Base-by-base conservation (phyloP, 495 filamentous ascomycete species). In the Penicillium lagena region DNA sequence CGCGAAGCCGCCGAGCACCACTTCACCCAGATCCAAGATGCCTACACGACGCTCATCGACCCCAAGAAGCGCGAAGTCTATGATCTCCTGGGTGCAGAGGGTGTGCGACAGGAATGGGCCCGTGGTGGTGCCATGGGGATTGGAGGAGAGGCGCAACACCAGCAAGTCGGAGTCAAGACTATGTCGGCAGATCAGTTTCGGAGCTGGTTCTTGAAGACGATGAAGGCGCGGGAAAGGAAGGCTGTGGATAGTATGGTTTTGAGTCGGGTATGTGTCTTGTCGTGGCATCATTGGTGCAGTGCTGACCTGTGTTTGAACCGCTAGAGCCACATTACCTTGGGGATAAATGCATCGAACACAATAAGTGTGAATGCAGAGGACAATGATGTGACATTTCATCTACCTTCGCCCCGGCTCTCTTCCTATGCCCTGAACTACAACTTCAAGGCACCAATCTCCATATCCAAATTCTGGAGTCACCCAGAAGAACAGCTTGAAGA, bases 11-110 rank as follows among this genome's bases (percentile, higher is more conserved):
- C 79, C 7, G 60, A 66, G 28, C 59, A 45, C 13, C 70, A 80
- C 14, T 78, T 80, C 30, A 67, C 55, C 28, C 54, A 59, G 22
- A 73, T 79, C 34, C 65, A 71, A 14, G 62, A 66, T 6, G 79
- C 79, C 7, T 80, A 79, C 31, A 75, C 79, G 51, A 74, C 70
- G 1, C 63, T 83, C 7, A 66, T 71, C 14, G 71, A 82, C 45
- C 70, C 72, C n/a, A 64, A 72, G 22, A 73, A 79, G 46, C 66
- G 78, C 34, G 53, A 62, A 7, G 75, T 78, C 2, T 83, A 82
- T 57, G 78, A 83, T 65, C 38, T 66, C 11, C 41, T 70, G 7
- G 75, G 76, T 4, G 53, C 52, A 7, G 70, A 73, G 41, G 76
- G 69, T 9, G 64, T 79, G 6, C 47, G 62, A 35, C 55, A 52